phyloP scores from a whole-genome alignment of 257 asterid species.

The Verbena officinalis region DNA sequence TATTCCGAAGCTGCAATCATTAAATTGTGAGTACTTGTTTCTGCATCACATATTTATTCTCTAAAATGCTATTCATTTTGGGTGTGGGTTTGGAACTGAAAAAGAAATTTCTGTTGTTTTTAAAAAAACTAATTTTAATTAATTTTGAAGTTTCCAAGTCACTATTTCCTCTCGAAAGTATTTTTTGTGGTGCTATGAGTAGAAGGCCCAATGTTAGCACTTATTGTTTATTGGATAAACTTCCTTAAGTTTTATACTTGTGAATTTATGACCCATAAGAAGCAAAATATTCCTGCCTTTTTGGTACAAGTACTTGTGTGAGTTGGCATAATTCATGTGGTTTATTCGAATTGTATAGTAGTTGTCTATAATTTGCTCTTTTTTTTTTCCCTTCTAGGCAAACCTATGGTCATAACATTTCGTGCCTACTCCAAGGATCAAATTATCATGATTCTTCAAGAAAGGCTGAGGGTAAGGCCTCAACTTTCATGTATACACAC shows the following conservation, averaged over 20 bases:
- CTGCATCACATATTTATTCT: constrained; percentile 11
- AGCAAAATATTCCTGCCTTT: constrained; percentile 15
- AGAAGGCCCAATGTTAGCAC: neutral
- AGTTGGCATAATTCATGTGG: constrained; percentile 13
- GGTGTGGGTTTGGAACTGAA: neutral
- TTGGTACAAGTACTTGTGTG: constrained; percentile 12
- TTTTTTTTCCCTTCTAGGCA: constrained; percentile 77
- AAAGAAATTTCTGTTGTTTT: neutral
- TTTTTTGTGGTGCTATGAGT: neutral
- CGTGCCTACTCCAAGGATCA: constrained; percentile 94
- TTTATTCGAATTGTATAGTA: constrained; percentile 18
- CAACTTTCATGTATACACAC: constrained; percentile 8
- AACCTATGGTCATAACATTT: constrained; percentile 84
- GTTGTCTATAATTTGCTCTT: constrained; percentile 11
- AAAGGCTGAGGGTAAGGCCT: constrained; percentile 69
- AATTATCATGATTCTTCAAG: constrained; percentile 76
- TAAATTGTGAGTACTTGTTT: constrained; percentile 73
- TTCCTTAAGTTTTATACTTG: constrained; percentile 10
- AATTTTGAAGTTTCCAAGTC: neutral
- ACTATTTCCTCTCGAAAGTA: neutral
- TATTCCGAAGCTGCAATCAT: constrained; percentile 84
- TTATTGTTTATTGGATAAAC: neutral
- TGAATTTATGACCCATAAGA: neutral
- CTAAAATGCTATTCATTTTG: constrained; percentile 10
- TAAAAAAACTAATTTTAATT: too few relatives aligned